These are phyloP conservation scores for Eudorina sp. DNA, from an alignment of 139 green algal species.

Conservation along the genomic window DNA sequence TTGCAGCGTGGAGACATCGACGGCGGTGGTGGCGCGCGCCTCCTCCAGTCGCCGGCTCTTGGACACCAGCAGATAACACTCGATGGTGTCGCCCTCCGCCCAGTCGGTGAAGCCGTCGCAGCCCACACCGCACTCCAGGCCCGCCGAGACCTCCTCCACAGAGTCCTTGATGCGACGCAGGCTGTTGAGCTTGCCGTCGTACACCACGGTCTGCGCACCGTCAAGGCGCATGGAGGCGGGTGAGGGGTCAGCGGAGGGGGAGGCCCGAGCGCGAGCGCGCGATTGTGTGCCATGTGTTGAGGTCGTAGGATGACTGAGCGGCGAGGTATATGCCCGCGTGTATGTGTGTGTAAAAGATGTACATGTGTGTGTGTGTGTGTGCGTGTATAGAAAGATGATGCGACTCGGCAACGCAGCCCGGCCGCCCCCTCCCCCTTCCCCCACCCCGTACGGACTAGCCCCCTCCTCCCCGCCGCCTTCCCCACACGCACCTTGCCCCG, in stretches of 20 bases:
- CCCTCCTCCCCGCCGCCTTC: no score
- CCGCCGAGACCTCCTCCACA: slow-evolving; percentile 89
- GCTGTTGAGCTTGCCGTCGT: slow-evolving; percentile 82
- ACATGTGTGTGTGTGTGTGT: no score
- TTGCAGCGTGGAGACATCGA: slow-evolving; percentile 35
- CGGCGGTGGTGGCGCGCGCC: slow-evolving; percentile 53
- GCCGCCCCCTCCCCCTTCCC: background rate
- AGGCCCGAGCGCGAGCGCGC: background rate
- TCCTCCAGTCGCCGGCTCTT: slow-evolving; percentile 70
- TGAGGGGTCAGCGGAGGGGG: background rate
- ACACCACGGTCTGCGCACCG: slow-evolving; percentile 70
- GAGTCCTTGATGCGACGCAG: slow-evolving; percentile 94
- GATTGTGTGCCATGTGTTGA: background rate
- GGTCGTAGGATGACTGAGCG: no score
- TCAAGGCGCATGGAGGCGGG: no score
- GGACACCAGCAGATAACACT: slow-evolving; percentile 64
- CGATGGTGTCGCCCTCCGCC: slow-evolving; percentile 75
- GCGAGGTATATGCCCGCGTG: no score
- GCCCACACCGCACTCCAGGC: slow-evolving; percentile 88
- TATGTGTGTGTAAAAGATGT: background rate
- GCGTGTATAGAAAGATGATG: background rate
- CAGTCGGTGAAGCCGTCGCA: slow-evolving; percentile 83
- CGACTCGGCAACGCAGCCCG: background rate
- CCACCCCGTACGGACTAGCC: no score
- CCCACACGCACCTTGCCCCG: slow-evolving; percentile 68